Base-by-base conservation (phyloP, 345 rosid genomes). In the Murraya paniculata region DNA sequence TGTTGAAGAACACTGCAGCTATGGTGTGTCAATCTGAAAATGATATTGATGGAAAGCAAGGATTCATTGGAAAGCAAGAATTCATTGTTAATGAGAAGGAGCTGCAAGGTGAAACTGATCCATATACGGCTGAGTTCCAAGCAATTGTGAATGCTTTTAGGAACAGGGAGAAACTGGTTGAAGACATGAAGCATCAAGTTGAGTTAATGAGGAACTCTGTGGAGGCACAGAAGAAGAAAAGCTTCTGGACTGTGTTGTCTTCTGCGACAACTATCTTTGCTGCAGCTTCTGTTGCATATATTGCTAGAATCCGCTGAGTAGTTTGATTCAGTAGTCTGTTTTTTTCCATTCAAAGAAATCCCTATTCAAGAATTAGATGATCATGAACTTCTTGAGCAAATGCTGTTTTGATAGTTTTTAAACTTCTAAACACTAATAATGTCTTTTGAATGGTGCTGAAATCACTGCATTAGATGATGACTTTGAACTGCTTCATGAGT, bases 181-280 rank as follows among this genome's bases (percentile, higher is more conserved):
- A 88, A 58, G 92, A 91, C 73, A 82, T 90, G 89, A 90, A 84
- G 86, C 81, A 55, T 77, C 88, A 87, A 85, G 84, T 85, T n/a
- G 91, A 82, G 74, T 16, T 65, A 35, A 79, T 94, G 86, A 79
- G 86, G 81, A 86, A 86, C 39, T 85, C 92, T 10, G 78, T 83
- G 45, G 83, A 85, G 78, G 93, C 89, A 7, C 80, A 87, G 5
- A 92, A 86, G 87, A 87, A 86, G 82, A 91, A 84, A 80, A 81
- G 75, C 68, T 81, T 94, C 27, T 89, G 93, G 94, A 87, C 93
- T 39, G 7, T 84, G 65, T 80, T 96, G 28, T 88, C 97, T 13
- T 90, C 97, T 0, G 90, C 90, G 22, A 81, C 95, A 56, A 89
- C 95, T 4, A 14, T 96, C 76, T 53, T 91, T 45, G 91, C 92